Conservation (phyloP, 176 grass and related monocot species). For the Aegilops umbellulata region DNA sequence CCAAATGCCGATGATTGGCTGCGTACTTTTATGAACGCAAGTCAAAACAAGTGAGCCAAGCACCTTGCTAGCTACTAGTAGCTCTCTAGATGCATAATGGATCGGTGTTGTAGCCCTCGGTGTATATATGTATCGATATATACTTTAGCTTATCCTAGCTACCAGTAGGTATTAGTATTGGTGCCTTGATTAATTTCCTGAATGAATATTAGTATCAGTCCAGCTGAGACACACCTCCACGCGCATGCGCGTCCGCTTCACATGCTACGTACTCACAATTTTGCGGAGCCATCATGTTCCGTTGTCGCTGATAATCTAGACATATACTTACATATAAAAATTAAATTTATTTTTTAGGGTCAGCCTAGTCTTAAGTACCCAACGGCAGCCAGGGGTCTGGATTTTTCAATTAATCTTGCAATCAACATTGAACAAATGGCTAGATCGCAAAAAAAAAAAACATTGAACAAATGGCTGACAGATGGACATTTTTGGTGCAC, state of each 20-base stretch:
- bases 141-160: neutral
- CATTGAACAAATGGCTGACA: neutral
- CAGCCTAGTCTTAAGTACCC: neutral
- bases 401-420: neutral
- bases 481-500: neutral
- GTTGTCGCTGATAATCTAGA: neutral
- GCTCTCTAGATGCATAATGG: neutral
- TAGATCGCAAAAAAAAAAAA: neutral
- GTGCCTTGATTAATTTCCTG: neutral
- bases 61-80: neutral
- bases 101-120: neutral
- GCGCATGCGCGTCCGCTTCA: neutral
- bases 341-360: neutral
- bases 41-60: conserved; percentile 21
- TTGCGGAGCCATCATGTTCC: neutral
- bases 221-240: neutral
- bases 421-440: neutral
- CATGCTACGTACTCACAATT: neutral
- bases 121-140: neutral
- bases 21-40: neutral
- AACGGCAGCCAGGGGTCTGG: neutral
- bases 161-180: neutral
- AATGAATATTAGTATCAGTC: neutral
- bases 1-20: neutral
- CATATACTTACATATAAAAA: neutral